These are phyloP conservation scores for Hypholoma sublateritium DNA, from an alignment of 768 basidiomycete genomes.

Conservation along the genomic window DNA sequence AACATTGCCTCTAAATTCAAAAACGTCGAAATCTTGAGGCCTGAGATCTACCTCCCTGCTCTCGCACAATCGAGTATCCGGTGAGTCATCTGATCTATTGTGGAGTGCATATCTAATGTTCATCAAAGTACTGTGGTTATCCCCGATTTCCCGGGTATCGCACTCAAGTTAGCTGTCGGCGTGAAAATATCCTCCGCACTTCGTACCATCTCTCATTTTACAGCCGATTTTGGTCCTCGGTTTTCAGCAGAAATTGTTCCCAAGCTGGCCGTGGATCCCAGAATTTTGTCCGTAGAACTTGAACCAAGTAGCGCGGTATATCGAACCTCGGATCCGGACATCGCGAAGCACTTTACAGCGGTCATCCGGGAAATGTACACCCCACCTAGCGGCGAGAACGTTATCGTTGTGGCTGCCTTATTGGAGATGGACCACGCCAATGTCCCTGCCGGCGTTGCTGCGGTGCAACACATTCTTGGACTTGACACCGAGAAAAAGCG, in stretches of 20 bases:
- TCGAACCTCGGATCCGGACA: slow-evolving; percentile 38
- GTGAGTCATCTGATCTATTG: slow-evolving; percentile 23
- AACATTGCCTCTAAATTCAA: slow-evolving; percentile 44
- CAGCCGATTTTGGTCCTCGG: slow-evolving; percentile 55
- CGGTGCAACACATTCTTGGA: slow-evolving; percentile 43
- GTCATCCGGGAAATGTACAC: slow-evolving; percentile 45
- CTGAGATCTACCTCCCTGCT: slow-evolving; percentile 41
- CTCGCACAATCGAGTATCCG: slow-evolving; percentile 55
- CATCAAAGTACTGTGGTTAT: slow-evolving; percentile 44
- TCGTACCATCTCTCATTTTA: slow-evolving; percentile 60
- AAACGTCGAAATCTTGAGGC: slow-evolving; percentile 39
- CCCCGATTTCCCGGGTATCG: slow-evolving; percentile 42
- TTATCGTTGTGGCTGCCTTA: slow-evolving; percentile 52
- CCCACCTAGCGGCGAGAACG: slow-evolving; percentile 37
- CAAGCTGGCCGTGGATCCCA: slow-evolving; percentile 41
- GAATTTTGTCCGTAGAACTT: slow-evolving; percentile 42
- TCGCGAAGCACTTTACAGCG: slow-evolving; percentile 53
- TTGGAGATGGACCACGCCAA: slow-evolving; percentile 51
- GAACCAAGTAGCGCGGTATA: slow-evolving; percentile 53
- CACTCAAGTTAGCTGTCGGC: slow-evolving; percentile 52
- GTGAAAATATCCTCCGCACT: slow-evolving; percentile 59
- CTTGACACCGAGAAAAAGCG: slow-evolving; percentile 49
- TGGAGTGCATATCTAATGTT: slow-evolving; percentile 1
- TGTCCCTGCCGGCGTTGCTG: slow-evolving; percentile 39
- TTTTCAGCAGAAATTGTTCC: slow-evolving; percentile 52